Base-by-base conservation (phyloP, 2,329 filamentous ascomycete species). In the Botrytis galanthina region DNA sequence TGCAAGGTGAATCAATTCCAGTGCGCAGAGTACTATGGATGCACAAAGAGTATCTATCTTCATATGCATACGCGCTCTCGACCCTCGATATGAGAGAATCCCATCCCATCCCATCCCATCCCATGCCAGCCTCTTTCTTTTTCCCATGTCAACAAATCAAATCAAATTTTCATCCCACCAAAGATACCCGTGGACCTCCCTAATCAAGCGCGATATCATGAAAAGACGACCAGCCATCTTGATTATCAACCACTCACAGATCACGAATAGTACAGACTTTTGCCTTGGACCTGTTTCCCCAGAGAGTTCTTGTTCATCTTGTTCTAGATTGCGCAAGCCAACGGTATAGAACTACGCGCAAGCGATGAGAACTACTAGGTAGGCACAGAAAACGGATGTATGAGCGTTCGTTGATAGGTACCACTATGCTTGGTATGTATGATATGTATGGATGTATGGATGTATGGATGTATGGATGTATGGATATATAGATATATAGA, bases 291-390 rank as follows among this genome's bases (percentile, higher is more conserved):
- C 57, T 60, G 20, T 10, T 35, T 16, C 51, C 29, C 29, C 57
- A 29, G 54, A 60, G 29, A 32, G 32, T 60, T 60, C 57, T 22
- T 48, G 63, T 14, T 26, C 29, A 29, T n/a, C 18, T 66, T 44
- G 12, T 67, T 67, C 63, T 44, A 66, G 62, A 66, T 44, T 48
- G n/a, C 62, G 62, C 29, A 35, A 60, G 29, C 29, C 57, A 60
- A 10, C 22, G 3, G 20, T 22, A 22, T 9, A 22, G 44, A 48
- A 22, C 44, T 62, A n/a, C 60, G 37, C 37, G 37, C 26, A 62
- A 42, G 37, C n/a, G 26, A 61, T 61, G 42, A 3, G 42, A 44
- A 46, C 44, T 22, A 46, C 44, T 22, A 46, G 44, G 29, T 29
- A 54, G 32, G 37, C 44, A 44, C 37, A 63, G 35, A 29, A 39